Evolutionary conservation across 148 eudicot species (phyloP).

Genomic region (Tetragonia tetragonoides): DNA sequence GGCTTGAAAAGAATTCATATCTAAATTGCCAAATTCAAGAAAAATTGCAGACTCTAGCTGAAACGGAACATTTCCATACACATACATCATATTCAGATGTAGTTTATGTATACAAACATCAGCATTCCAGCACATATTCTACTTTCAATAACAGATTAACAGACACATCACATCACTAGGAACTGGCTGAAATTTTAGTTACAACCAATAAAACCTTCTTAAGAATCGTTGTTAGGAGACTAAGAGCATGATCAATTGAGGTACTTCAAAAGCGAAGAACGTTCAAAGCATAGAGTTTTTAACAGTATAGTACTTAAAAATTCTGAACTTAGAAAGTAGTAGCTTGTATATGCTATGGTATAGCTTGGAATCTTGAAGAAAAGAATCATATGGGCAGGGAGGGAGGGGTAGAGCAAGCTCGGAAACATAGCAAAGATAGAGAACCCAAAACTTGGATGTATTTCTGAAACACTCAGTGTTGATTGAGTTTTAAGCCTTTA

Average conservation of each 20-base stretch:
- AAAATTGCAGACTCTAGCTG: background rate
- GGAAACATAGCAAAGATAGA: background rate
- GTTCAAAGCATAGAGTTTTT: background rate
- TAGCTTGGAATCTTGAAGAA: background rate
- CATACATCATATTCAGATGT: background rate
- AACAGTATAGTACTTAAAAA: background rate
- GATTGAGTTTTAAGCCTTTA: background rate
- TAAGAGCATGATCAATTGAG: background rate
- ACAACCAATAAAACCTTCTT: background rate
- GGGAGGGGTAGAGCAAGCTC: background rate
- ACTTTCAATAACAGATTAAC: background rate
- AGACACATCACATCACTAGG: background rate
- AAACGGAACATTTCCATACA: background rate
- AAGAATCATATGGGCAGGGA: background rate
- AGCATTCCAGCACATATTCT: background rate
- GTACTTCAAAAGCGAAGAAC: background rate
- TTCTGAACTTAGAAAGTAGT: background rate
- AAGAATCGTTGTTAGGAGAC: background rate
- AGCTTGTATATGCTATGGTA: background rate
- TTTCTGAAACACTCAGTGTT: background rate
- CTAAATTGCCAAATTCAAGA: background rate
- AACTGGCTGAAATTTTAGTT: background rate
- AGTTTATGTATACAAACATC: background rate
- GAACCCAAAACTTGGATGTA: background rate
- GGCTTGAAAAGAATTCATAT: background rate